Conservation (phyloP, 176 grass and related monocot species). For the Alloteropsis semialata region DNA sequence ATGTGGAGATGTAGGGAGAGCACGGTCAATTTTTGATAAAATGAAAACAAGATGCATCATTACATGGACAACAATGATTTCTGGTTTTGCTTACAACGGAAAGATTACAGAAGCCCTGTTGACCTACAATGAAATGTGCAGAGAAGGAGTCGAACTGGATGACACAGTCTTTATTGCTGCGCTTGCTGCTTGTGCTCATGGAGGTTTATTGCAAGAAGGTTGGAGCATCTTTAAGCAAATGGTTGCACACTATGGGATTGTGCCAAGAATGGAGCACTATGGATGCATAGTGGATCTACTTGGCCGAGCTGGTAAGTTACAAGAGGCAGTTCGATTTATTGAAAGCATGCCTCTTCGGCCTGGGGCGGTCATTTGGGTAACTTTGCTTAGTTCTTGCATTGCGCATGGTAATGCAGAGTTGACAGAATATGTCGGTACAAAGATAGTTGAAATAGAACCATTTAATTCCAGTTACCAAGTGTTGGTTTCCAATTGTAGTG, state of each 20-base stretch:
- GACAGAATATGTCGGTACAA: conserved; percentile 39
- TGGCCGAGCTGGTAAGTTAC: conserved; percentile 51
- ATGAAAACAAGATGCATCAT: conserved; percentile 41
- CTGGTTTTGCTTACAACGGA: conserved; percentile 54
- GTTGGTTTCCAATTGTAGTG: conserved; percentile 51
- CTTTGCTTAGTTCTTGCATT: conserved; percentile 49
- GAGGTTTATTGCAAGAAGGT: conserved; percentile 53
- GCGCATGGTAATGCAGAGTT: conserved; percentile 43
- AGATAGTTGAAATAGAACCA: conserved; percentile 42
- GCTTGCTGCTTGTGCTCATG: conserved; percentile 51
- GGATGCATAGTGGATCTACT: conserved; percentile 42
- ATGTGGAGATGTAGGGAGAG: conserved; percentile 46
- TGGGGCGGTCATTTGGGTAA: conserved; percentile 47
- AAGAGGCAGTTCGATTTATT: conserved; percentile 49
- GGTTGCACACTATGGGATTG: conserved; percentile 33
- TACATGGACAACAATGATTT: conserved; percentile 66
- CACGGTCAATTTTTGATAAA: conserved; percentile 27
- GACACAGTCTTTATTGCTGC: conserved; percentile 35
- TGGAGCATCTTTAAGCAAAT: conserved; percentile 46
- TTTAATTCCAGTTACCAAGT: conserved; percentile 48
- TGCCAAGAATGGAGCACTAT: conserved; percentile 46
- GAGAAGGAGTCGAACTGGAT: conserved; percentile 39
- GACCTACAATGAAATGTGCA: conserved; percentile 38
- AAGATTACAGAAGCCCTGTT: conserved; percentile 33
- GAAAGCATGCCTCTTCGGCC: conserved; percentile 41